Base-by-base conservation (phyloP, 2,329 filamentous ascomycete species). In the Phyllosticta citribraziliensis region DNA sequence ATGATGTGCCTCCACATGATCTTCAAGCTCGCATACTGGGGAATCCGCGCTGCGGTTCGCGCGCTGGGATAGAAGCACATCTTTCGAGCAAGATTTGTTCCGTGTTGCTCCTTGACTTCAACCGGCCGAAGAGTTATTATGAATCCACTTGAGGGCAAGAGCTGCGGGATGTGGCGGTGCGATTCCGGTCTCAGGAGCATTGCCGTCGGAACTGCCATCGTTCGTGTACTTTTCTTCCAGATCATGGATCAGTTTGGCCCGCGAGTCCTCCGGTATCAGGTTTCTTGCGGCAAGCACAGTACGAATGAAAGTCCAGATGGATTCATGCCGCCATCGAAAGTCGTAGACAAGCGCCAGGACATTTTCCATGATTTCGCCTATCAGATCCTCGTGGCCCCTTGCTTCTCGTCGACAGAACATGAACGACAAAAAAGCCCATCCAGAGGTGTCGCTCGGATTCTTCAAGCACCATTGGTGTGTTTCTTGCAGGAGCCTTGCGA, bases 391-490 rank as follows among this genome's bases (percentile, higher is more conserved):
- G 6, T n/a, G 40, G 40, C 40, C 40, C 40, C n/a, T 47, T 17
- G 40, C 40, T 47, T 47, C 50, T n/a, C 67, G 20, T 27, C 55
- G 64, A 22, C 57, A 59, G n/a, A 74, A 57, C 12, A 73, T 61
- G 54, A 66, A 69, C n/a, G 67, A 25, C 5, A 74, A 65, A 59
- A 70, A 74, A 4, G 68, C 67, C 69, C 70, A 74, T 17, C 72
- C 72, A 3, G 73, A 74, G 19, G 69, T 71, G 56, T 74, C 73
- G 63, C 71, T 70, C 5, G 72, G 69, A 58, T 74, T 67, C 35
- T 62, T 65, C 19, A 66, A 67, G 55, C 72, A 74, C 72, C 72
- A 74, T 2, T 61, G 51, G 52, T 67, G 67, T 14, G 70, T 64
- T 52, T 9, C n/a, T 50, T 19, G 55, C 20, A 50, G n/a, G 50